Evolutionary conservation across 768 basidiomycete species (phyloP), one percentile per base, ranked within the genome.

Genomic region (Trametes villosa): DNA sequence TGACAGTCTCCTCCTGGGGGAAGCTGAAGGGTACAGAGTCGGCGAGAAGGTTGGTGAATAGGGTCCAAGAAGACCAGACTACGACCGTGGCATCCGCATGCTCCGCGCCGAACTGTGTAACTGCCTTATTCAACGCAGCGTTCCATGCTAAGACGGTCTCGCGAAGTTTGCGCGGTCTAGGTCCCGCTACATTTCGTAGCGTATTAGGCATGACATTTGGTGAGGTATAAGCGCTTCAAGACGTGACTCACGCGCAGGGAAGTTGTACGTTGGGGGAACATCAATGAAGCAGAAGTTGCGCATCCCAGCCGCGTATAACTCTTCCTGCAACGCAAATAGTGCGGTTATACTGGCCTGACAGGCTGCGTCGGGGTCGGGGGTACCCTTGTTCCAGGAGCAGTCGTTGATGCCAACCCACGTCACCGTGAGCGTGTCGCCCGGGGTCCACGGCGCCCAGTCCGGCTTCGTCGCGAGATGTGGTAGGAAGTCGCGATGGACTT

Each of bases 391-490:
- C 68, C 68, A 83, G 81, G 76, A 81, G 74, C 81, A 81, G 71
- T 87, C 86, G 59, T 88, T 89, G 52, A 87, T 86, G 11, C 87
- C 86, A 51, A 86, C 75, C 83, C 84, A 87, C 2, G 81, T 84
- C 5, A 84, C 50, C 40, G 69, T 70, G n/a, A 72, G 51, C 2
- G 71, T 60, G 52, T 69, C 65, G 0, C 26, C 33, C 8, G 63
- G 33, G 6, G 52, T 58, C 70, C 70, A 71, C 2, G 56, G 61
- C 4, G 70, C 68, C 65, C 66, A 66, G 1, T 62, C 62, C 7
- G 68, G 68, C 45, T 64, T 67, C 29, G 57, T 5, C 17, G 65
- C 66, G 13, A 68, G 41, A 5, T 53, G 12, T 2, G 75, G 72
- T 6, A 80, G 57, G 72, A 84, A 85, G 26, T 70, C 40, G 9